Evolutionary conservation across 257 asterid genomes (phyloP), one percentile per base, ranked within the genome.

Genomic region (Primulina huaijiensis): DNA sequence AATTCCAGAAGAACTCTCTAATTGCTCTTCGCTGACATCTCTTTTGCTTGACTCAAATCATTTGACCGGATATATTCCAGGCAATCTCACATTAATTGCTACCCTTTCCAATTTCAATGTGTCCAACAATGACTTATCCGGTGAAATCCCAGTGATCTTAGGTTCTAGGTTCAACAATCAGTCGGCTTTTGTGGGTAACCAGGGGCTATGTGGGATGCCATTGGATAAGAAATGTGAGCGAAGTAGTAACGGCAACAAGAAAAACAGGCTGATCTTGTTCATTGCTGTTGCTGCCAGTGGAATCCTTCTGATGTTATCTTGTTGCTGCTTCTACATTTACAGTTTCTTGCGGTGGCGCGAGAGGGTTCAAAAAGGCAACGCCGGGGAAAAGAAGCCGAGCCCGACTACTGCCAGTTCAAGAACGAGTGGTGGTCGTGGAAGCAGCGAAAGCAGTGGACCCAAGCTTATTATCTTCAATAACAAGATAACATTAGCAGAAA

Each of bases 301-400:
- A 37, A 79, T 85, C 60, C 75, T 86, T 70, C 79, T 89, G 43
- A 79, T 79, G 75, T 60, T 84, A 27, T 84, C 90, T 30, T 89
- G 89, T 64, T 89, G 92, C 72, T 89, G 96, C 82, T 84, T 86
- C 80, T 89, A 87, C 23, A 77, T 75, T 60, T 89, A 87, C 77
- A 82, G 79, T 73, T 78, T 87, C 77, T 72, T 89, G 78, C 85
- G 79, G 76, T 89, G 96, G 96, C 89, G 92, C 10, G 87, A 84
- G 76, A 89, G 61, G 82, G 81, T 87, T 66, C 84, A 76, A 78
- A 76, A 78, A 21, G 71, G 82, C 62, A 77, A 81, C 3, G 73
- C 80, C 0, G 86, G 78, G 19, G 91, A 85, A 62, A 86, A 86
- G 81, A 89, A 87, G 72, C 89, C 60, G 31, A 87, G 93, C 76